phyloP scores from a whole-genome alignment of 169 alveolate species.

The Babesia ovata region DNA sequence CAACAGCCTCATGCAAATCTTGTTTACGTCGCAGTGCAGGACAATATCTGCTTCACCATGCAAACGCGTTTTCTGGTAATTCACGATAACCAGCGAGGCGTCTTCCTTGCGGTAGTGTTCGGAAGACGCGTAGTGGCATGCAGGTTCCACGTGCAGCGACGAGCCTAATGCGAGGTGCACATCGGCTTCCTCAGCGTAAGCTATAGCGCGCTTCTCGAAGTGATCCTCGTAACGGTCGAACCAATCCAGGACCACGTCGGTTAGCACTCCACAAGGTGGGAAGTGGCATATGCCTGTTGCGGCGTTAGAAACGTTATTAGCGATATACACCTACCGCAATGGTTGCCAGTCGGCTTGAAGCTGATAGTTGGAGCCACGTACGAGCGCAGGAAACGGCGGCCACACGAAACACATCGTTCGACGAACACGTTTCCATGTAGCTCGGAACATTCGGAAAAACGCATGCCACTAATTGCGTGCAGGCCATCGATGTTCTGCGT shows the following conservation, averaged over 20 bases:
- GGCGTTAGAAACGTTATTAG: not conserved
- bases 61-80: constrained; percentile 80
- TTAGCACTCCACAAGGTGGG: constrained; percentile 82
- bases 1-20: constrained; percentile 36
- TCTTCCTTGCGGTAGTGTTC: constrained; percentile 70
- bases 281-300: constrained; percentile 71
- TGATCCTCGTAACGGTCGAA: constrained; percentile 79
- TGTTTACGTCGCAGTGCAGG: constrained; percentile 78
- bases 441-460: constrained; percentile 75
- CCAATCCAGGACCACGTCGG: constrained; percentile 87
- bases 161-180: constrained; percentile 81
- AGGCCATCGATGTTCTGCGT: constrained; percentile 84
- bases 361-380: constrained; percentile 82
- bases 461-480: constrained; percentile 80
- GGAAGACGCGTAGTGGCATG: constrained; percentile 80
- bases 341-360: constrained; percentile 82
- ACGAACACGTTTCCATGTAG: constrained; percentile 83
- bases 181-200: constrained; percentile 75
- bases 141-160: constrained; percentile 83
- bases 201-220: constrained; percentile 69
- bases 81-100: constrained; percentile 74
- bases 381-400: constrained; percentile 77
- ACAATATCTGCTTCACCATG: constrained; percentile 72
- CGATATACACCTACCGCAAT: constrained; percentile 68
- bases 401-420: constrained; percentile 82